These are phyloP conservation scores for Heteromeles arbutifolia DNA, from an alignment of 306 rosid genomes.

Conservation along the genomic window DNA sequence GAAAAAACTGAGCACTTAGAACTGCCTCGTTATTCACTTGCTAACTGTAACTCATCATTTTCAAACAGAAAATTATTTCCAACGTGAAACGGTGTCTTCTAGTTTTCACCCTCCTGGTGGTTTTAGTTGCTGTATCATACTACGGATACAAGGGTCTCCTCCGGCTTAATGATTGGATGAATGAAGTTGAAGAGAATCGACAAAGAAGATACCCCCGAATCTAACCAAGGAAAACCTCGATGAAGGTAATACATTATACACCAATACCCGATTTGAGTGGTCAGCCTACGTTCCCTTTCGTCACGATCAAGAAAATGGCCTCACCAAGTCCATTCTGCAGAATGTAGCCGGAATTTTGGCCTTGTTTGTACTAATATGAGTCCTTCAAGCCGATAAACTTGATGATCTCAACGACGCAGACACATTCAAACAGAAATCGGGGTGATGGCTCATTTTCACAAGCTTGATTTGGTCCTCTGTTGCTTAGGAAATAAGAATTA, in stretches of 20 bases:
- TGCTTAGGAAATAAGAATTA: background rate
- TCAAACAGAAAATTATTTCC: constrained; percentile 49
- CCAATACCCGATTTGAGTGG: background rate
- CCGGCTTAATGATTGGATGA: constrained; percentile 84
- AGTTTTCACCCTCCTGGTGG: constrained; percentile 28
- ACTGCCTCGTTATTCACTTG: constrained; percentile 6
- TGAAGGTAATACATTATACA: background rate
- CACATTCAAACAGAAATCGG: background rate
- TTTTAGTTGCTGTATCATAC: constrained; percentile 33
- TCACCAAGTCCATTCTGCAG: background rate
- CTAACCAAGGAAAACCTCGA: constrained; percentile 4
- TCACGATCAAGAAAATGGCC: background rate
- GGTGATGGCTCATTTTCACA: background rate
- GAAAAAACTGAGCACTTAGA: background rate
- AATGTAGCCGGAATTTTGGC: background rate
- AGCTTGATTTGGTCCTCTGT: background rate
- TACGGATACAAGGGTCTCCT: constrained; percentile 63
- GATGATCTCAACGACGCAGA: background rate
- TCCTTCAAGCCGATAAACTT: background rate
- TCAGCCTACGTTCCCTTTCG: background rate
- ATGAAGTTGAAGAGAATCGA: constrained; percentile 66
- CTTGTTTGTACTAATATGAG: background rate
- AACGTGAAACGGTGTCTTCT: constrained; percentile 49
- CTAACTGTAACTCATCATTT: constrained; percentile 7
- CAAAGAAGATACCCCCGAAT: constrained; percentile 36